Evolutionary conservation across 179 eudicot species (phyloP).

Genomic region (Gypsophila paniculata): DNA sequence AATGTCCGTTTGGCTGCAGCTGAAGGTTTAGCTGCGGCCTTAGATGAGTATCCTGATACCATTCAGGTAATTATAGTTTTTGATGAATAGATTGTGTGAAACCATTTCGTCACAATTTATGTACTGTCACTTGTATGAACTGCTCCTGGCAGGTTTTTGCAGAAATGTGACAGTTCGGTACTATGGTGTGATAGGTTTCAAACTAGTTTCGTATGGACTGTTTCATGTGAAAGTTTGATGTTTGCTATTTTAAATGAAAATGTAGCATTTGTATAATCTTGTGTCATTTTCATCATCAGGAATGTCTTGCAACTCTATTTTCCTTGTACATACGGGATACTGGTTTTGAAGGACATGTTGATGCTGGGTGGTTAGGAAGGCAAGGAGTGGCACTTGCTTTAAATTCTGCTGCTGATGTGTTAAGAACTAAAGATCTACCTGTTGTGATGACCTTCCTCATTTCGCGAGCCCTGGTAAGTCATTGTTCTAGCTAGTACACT

Average conservation of each 20-base stretch:
- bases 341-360: conserved; percentile 57
- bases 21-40: conserved; percentile 87
- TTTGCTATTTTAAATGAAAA: conserved; percentile 5
- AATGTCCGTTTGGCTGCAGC: conserved; percentile 90
- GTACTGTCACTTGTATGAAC: neutral
- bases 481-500: neutral
- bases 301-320: conserved; percentile 79
- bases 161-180: neutral
- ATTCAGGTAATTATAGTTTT: conserved; percentile 56
- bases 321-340: conserved; percentile 77
- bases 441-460: conserved; percentile 96
- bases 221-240: neutral
- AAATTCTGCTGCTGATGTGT: conserved; percentile 84
- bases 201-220: neutral
- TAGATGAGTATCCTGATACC: conserved; percentile 84
- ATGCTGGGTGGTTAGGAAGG: conserved; percentile 93
- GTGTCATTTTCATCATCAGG: conserved; percentile 42
- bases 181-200: neutral
- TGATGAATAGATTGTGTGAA: neutral
- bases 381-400: conserved; percentile 93
- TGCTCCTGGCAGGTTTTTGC: neutral
- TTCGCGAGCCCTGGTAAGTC: conserved; percentile 87
- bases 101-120: neutral
- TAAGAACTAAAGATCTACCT: conserved; percentile 93
- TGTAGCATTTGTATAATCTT: conserved; percentile 18